These are phyloP conservation scores for Cyberlindnera meyerae DNA, from an alignment of 805 yeast genomes.

Conservation along the genomic window DNA sequence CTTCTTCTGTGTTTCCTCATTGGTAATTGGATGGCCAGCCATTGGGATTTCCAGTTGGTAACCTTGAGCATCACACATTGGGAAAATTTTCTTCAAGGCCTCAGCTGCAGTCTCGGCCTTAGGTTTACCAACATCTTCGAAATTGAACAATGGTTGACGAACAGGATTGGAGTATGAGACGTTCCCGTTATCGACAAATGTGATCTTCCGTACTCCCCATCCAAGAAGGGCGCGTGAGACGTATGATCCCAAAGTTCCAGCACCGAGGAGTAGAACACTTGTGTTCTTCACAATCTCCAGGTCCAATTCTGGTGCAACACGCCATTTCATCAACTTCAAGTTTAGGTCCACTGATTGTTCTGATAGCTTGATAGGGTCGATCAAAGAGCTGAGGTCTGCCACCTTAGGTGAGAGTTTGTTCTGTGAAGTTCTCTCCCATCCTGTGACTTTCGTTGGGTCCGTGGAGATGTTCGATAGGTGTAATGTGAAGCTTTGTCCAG, in stretches of 20 bases:
- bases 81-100: constrained; percentile 68
- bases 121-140: constrained; percentile 71
- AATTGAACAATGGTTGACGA: constrained; percentile 81
- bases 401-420: constrained; percentile 77
- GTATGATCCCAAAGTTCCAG: constrained; percentile 94
- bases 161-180: constrained; percentile 95
- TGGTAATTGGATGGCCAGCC: constrained; percentile 85
- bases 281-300: constrained; percentile 57
- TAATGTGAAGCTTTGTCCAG: constrained; percentile 29
- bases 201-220: constrained; percentile 87
- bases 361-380: constrained; percentile 78
- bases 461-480: constrained; percentile 15
- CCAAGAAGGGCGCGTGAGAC: constrained; percentile 82
- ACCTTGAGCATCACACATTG: constrained; percentile 67
- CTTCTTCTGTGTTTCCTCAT: constrained; percentile 42
- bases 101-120: constrained; percentile 80
- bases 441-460: constrained; percentile 43
- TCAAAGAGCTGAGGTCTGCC: constrained; percentile 75
- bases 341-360: constrained; percentile 92
- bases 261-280: constrained; percentile 78
- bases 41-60: constrained; percentile 76
- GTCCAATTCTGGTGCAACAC: constrained; percentile 79
- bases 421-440: constrained; percentile 84
- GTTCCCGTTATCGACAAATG: constrained; percentile 85
- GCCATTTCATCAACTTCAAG: constrained; percentile 93